These are phyloP conservation scores for Gnaphalium uliginosum DNA, from an alignment of 129 eudicot genomes.

Conservation along the genomic window DNA sequence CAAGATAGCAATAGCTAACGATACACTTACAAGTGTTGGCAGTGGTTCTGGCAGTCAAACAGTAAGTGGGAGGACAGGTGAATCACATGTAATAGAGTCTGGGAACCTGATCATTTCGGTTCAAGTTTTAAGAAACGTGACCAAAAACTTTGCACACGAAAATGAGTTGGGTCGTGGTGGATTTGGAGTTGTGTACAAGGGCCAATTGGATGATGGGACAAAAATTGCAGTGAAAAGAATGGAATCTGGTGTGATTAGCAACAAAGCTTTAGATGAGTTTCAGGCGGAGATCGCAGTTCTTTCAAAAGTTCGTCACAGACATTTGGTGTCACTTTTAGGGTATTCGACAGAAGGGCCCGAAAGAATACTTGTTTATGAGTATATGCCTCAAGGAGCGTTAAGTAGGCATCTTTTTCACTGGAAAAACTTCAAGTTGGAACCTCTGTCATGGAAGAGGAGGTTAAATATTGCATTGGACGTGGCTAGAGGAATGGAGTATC, in stretches of 20 bases:
- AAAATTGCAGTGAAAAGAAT: constrained; percentile 72
- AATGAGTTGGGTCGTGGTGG: constrained; percentile 85
- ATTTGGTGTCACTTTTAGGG: constrained; percentile 69
- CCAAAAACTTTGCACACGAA: constrained; percentile 55
- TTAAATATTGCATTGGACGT: constrained; percentile 94
- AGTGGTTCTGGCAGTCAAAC: constrained; percentile 21
- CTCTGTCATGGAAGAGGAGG: constrained; percentile 91
- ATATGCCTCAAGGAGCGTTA: constrained; percentile 75
- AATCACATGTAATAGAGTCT: constrained; percentile 42
- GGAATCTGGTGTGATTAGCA: constrained; percentile 58
- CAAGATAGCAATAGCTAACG: constrained; percentile 50
- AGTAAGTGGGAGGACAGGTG: constrained; percentile 16
- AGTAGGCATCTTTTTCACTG: constrained; percentile 65
- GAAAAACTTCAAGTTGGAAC: constrained; percentile 72
- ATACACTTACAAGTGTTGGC: constrained; percentile 20
- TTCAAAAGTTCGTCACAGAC: constrained; percentile 70
- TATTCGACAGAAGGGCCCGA: constrained; percentile 68
- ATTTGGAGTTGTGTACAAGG: constrained; percentile 73
- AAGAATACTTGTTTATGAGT: constrained; percentile 73
- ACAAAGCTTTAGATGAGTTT: constrained; percentile 71
- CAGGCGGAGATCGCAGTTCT: constrained; percentile 71
- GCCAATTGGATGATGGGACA: constrained; percentile 67
- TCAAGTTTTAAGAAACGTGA: constrained; percentile 58
- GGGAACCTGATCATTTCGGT: constrained; percentile 53
- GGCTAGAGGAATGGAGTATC: constrained; percentile 97